Evolutionary conservation across 2,329 filamentous ascomycete species (phyloP).

Genomic region (Fusarium sp.): DNA sequence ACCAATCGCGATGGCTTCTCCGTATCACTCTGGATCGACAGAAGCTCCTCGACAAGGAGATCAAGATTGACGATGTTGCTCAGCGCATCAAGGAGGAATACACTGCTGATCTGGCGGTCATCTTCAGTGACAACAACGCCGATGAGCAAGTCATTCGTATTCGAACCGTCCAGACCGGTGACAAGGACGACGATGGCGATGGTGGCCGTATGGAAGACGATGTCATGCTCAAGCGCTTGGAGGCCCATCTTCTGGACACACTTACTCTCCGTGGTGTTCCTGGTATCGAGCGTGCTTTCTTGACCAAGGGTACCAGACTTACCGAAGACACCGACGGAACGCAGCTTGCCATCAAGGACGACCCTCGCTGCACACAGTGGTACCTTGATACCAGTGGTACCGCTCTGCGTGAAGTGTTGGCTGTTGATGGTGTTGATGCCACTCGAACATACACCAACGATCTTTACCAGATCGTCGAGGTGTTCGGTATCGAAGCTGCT

Average conservation of each 20-base stretch:
- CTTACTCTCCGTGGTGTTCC: slow-evolving; percentile 90
- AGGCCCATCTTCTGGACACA: slow-evolving; percentile 90
- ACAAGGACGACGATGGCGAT: slow-evolving; percentile 75
- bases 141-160: slow-evolving; percentile 95
- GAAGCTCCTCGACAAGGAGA: slow-evolving; percentile 93
- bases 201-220: slow-evolving; percentile 79
- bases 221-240: slow-evolving; percentile 90
- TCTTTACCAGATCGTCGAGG: slow-evolving; percentile 92
- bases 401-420: slow-evolving; percentile 83
- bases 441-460: slow-evolving; percentile 93
- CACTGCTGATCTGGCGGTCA: slow-evolving; percentile 84
- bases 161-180: slow-evolving; percentile 75
- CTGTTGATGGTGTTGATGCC: slow-evolving; percentile 88
- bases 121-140: slow-evolving; percentile 98
- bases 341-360: slow-evolving; percentile 77
- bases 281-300: slow-evolving; percentile 90
- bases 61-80: slow-evolving; percentile 92
- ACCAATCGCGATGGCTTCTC: slow-evolving; percentile 94
- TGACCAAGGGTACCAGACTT: slow-evolving; percentile 81
- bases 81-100: slow-evolving; percentile 90
- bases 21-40: slow-evolving; percentile 93
- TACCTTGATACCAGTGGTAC: slow-evolving; percentile 96
- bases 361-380: slow-evolving; percentile 87
- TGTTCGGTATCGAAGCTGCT: slow-evolving; percentile 96
- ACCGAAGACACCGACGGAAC: slow-evolving; percentile 76